Conservation (phyloP, 2,329 filamentous ascomycete genomes). For the Aspergillus proliferans region DNA sequence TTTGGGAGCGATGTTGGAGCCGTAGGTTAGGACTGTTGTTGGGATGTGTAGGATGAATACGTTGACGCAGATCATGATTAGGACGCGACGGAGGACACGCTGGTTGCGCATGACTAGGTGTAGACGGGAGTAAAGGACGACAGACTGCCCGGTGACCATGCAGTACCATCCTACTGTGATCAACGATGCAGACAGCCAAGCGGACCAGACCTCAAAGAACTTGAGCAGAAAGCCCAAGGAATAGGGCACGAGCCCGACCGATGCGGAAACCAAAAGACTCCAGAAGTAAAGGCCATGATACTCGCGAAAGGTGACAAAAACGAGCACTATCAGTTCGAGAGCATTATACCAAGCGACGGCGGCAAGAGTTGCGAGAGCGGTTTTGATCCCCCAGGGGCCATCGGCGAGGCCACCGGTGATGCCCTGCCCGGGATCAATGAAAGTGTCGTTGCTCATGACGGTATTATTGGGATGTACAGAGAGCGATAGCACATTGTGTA, state of each 20-base stretch:
- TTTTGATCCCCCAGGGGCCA: conserved; percentile 30
- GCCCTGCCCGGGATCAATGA: conserved; percentile 24
- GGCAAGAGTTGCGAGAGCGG: conserved; percentile 42
- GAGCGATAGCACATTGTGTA: not conserved
- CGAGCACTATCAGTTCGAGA: conserved; percentile 43
- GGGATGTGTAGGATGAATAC: conserved; percentile 41
- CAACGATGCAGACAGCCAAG: conserved; percentile 37
- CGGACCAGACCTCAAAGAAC: conserved; percentile 35
- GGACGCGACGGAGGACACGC: conserved; percentile 34
- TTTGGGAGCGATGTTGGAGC: conserved; percentile 30
- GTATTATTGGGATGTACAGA: not conserved
- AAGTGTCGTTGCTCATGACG: conserved; percentile 19
- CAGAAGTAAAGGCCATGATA: conserved; percentile 47
- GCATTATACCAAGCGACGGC: conserved; percentile 47
- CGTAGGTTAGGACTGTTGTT: conserved; percentile 41
- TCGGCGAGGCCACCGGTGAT: conserved; percentile 33
- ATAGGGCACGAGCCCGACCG: conserved; percentile 41
- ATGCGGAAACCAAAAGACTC: conserved; percentile 41
- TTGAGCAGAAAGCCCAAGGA: conserved; percentile 44
- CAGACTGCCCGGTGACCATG: conserved; percentile 45
- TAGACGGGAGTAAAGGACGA: conserved; percentile 47
- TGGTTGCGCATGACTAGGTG: conserved; percentile 41
- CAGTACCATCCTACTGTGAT: conserved; percentile 43
- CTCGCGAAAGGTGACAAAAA: conserved; percentile 44
- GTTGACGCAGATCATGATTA: conserved; percentile 43